A percentile compares a stretch with the other conserved stretches of the same genome.
Evolutionary conservation across 306 rosid species (phyloP).

Genomic region (Abrus pulchellus): DNA sequence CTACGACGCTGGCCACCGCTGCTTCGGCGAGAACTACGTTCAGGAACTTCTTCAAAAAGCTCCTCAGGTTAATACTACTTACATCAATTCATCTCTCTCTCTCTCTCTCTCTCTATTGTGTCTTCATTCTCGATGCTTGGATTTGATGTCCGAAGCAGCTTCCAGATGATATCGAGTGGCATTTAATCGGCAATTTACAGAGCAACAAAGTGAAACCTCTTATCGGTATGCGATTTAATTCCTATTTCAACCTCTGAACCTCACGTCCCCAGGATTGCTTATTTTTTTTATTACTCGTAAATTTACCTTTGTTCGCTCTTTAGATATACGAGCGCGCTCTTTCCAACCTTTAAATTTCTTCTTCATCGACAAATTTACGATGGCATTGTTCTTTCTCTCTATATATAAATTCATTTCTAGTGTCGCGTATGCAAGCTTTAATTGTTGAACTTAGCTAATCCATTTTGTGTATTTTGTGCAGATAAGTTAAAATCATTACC

Average conservation of each 20-base stretch:
- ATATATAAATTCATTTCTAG: too few species aligned
- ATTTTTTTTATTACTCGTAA: neutral
- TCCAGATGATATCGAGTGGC: constrained; percentile 92
- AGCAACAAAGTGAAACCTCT: constrained; percentile 90
- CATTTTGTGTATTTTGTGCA: constrained; percentile 17
- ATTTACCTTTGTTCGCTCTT: neutral
- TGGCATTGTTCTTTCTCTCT: too few species aligned
- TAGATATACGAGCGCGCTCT: neutral
- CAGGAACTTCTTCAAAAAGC: constrained; percentile 85
- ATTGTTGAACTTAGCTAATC: neutral
- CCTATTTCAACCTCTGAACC: neutral
- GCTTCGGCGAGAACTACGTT: constrained; percentile 95
- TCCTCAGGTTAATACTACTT: constrained; percentile 65
- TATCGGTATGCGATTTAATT: constrained; percentile 58
- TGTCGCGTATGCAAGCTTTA: too few species aligned
- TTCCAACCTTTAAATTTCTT: neutral
- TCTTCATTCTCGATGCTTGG: neutral
- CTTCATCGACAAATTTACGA: too few species aligned
- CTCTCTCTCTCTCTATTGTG: too few species aligned
- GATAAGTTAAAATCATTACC: neutral
- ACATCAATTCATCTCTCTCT: too few species aligned
- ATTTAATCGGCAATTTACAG: constrained; percentile 91
- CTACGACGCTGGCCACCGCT: constrained; percentile 88
- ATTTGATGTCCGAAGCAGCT: constrained; percentile 60
- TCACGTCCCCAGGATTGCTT: too few species aligned